A percentile compares a stretch with the other conserved stretches of the same genome.
Evolutionary conservation across 73 alveolate species (phyloP).

Genomic region (Halteria grandinella): DNA sequence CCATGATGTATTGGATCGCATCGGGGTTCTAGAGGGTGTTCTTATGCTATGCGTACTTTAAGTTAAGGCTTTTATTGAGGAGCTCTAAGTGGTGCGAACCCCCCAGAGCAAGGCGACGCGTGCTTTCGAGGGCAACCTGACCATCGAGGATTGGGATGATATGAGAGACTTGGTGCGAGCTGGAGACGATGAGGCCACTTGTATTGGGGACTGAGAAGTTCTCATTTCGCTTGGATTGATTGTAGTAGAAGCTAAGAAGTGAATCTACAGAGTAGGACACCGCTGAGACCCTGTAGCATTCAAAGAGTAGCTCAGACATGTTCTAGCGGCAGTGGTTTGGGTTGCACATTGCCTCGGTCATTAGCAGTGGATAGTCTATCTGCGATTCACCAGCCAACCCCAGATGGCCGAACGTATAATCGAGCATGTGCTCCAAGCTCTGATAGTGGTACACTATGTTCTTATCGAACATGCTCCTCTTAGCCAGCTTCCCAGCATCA

Average conservation of each 20-base stretch:
- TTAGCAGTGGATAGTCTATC: conserved; percentile 87
- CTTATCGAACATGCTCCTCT: conserved; percentile 90
- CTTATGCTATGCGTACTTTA: conserved; percentile 85
- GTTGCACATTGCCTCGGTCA: conserved; percentile 92
- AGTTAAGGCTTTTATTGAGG: conserved; percentile 74
- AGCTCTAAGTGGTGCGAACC: conserved; percentile 85
- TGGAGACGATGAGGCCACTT: conserved; percentile 78
- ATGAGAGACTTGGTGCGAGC: conserved; percentile 86
- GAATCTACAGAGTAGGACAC: conserved; percentile 85
- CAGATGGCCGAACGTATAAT: conserved; percentile 87
- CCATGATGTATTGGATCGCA: conserved; percentile 83
- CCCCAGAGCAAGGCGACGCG: conserved; percentile 85
- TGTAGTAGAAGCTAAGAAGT: conserved; percentile 76
- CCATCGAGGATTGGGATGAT: conserved; percentile 85
- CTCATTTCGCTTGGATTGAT: conserved; percentile 54
- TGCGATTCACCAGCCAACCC: conserved; percentile 69
- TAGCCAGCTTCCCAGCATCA: conserved; percentile 89
- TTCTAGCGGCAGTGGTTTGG: conserved; percentile 85
- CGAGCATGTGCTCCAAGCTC: conserved; percentile 87
- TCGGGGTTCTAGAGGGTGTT: conserved; percentile 71
- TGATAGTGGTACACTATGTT: conserved; percentile 87
- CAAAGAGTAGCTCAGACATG: conserved; percentile 87
- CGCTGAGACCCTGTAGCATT: conserved; percentile 87
- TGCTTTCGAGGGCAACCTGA: conserved; percentile 58
- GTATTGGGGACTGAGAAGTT: conserved; percentile 14